phyloP scores from a whole-genome alignment of 257 asterid genomes.

The Solanum peruvianum region DNA sequence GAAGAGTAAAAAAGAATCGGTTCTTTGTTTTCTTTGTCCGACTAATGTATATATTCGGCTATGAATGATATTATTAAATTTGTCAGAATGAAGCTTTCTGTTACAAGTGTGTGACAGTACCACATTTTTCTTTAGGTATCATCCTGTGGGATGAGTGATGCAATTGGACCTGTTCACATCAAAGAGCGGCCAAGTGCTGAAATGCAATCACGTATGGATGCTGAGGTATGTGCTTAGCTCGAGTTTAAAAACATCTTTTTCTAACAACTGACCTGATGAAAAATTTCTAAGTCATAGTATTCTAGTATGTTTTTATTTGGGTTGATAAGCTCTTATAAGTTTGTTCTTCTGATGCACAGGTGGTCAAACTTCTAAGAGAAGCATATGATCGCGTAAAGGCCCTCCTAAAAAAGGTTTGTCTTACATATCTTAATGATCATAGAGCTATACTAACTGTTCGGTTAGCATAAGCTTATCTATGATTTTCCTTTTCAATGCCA shows the following conservation, averaged over 20 bases:
- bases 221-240: slow-evolving; percentile 49
- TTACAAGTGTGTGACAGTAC: neutral
- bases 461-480: neutral
- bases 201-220: slow-evolving; percentile 87
- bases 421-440: neutral
- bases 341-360: slow-evolving; percentile 33
- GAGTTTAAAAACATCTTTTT: neutral
- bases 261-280: neutral
- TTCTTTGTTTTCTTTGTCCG: neutral
- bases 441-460: neutral
- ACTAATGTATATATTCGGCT: neutral
- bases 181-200: slow-evolving; percentile 93
- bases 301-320: neutral
- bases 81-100: neutral
- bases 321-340: neutral
- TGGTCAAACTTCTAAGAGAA: slow-evolving; percentile 74
- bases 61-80: neutral
- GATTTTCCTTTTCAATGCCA: slow-evolving; percentile 13
- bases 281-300: neutral
- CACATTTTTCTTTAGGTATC: slow-evolving; percentile 40
- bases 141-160: slow-evolving; percentile 89
- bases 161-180: slow-evolving; percentile 86
- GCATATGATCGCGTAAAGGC: slow-evolving; percentile 89
- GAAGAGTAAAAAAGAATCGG: neutral
- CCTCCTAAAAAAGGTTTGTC: slow-evolving; percentile 70